A percentile compares a stretch with the other conserved stretches of the same genome.
These are phyloP conservation scores for Glycine latifolia DNA, from an alignment of 306 rosid species.

Conservation along the genomic window DNA sequence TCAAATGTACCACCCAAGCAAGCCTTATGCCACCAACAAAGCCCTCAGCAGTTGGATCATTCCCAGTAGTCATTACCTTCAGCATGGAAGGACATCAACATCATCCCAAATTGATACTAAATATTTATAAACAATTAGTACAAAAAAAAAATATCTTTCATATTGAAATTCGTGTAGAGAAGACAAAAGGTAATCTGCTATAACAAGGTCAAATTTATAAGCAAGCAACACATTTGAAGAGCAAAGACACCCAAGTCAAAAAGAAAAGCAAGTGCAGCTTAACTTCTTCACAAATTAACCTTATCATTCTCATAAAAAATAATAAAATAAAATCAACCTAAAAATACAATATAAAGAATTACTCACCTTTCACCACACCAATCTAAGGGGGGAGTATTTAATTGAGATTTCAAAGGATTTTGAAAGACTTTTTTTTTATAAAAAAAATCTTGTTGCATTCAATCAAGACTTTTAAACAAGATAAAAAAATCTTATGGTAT, in stretches of 20 bases:
- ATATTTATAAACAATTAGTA: slow-evolving; percentile 39
- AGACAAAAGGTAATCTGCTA: slow-evolving; percentile 92
- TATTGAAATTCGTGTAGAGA: slow-evolving; percentile 85
- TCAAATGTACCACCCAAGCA: slow-evolving; percentile 93
- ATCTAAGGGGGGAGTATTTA: no score
- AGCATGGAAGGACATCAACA: slow-evolving; percentile 44
- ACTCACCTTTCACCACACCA: neutral
- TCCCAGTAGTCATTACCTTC: slow-evolving; percentile 82
- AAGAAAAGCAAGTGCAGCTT: neutral
- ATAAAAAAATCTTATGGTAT: no score
- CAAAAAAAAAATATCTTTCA: slow-evolving; percentile 39
- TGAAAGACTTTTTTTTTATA: no score
- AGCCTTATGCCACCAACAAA: slow-evolving; percentile 77
- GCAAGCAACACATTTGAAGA: slow-evolving; percentile 20
- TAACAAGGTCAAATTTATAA: slow-evolving; percentile 40
- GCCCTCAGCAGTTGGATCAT: slow-evolving; percentile 79
- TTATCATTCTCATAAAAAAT: neutral
- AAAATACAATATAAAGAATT: neutral
- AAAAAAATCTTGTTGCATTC: no score
- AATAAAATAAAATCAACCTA: slow-evolving; percentile 2
- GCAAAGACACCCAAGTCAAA: neutral
- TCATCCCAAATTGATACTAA: slow-evolving; percentile 37
- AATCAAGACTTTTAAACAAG: no score
- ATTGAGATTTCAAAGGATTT: no score
- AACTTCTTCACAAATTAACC: neutral